Percentiles rank a stretch among this genome's conserved stretches.
Evolutionary conservation across 768 basidiomycete species (phyloP).

Genomic region (Butyriboletus loyo): DNA sequence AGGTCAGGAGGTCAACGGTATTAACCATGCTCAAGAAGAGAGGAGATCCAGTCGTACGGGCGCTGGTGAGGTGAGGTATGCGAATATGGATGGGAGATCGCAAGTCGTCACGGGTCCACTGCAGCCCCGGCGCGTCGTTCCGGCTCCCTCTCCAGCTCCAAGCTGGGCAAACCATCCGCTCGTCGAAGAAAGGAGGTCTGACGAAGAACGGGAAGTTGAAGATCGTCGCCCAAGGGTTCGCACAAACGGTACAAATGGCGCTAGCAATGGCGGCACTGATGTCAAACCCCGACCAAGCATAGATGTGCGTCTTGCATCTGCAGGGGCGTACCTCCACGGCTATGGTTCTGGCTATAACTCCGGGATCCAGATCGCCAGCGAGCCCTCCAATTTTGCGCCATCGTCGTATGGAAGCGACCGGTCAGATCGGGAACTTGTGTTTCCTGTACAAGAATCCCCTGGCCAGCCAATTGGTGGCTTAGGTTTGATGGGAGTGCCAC

Average conservation of each 20-base stretch:
- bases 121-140: slow-evolving; percentile 33
- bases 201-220: slow-evolving; percentile 26
- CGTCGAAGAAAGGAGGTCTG: slow-evolving; percentile 29
- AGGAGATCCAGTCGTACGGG: slow-evolving; percentile 13
- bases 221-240: slow-evolving; percentile 5
- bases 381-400: slow-evolving; percentile 11
- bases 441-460: slow-evolving; percentile 32
- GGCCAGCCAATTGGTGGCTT: slow-evolving; percentile 22
- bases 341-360: slow-evolving; percentile 36
- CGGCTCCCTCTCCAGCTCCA: slow-evolving; percentile 21
- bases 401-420: slow-evolving; percentile 19
- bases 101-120: slow-evolving; percentile 33
- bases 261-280: not conserved
- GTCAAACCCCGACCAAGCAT: slow-evolving; percentile 1
- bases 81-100: slow-evolving; percentile 18
- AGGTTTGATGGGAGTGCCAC: slow-evolving; percentile 29
- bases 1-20: slow-evolving; percentile 14
- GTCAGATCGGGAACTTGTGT: slow-evolving; percentile 18
- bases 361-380: slow-evolving; percentile 23
- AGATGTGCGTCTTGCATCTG: slow-evolving; percentile 30
- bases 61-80: slow-evolving; percentile 5
- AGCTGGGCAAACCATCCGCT: slow-evolving; percentile 31
- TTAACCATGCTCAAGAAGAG: slow-evolving; percentile 12
- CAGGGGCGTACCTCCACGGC: slow-evolving; percentile 35
- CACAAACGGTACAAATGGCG: slow-evolving; percentile 10